Evolutionary conservation across 257 asterid species (phyloP).

Genomic region (Echites panduratus): DNA sequence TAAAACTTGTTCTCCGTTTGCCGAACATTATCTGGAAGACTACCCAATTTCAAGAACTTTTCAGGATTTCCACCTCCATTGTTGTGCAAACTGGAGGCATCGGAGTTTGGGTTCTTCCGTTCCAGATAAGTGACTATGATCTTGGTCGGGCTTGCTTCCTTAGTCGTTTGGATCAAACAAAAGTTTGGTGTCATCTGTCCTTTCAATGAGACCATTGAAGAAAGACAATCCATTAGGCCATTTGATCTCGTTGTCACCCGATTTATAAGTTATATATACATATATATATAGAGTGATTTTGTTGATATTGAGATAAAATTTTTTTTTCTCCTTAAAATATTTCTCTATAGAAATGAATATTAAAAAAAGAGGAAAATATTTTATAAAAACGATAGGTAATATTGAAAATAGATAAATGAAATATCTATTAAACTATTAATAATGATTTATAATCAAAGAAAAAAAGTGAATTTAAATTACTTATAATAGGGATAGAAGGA

Average conservation of each 20-base stretch:
- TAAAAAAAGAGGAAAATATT: too few species aligned
- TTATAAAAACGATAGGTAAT: too few species aligned
- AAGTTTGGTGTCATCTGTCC: constrained; percentile 64
- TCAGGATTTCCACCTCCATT: constrained; percentile 29
- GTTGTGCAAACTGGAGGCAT: constrained; percentile 31
- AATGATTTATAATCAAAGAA: too few species aligned
- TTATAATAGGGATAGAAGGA: too few species aligned
- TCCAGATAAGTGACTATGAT: constrained; percentile 19
- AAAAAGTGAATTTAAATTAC: too few species aligned
- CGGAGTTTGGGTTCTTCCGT: constrained; percentile 24
- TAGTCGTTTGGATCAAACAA: constrained; percentile 53
- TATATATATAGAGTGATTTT: too few species aligned
- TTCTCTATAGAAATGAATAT: too few species aligned
- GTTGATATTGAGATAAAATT: too few species aligned
- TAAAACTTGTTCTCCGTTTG: constrained; percentile 72
- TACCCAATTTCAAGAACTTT: constrained; percentile 76
- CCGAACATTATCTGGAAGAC: constrained; percentile 33
- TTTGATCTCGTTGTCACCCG: constrained; percentile 72
- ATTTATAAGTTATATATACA: too few species aligned
- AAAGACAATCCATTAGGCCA: constrained; percentile 90
- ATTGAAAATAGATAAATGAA: too few species aligned
- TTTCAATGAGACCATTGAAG: constrained; percentile 72
- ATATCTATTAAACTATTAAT: too few species aligned
- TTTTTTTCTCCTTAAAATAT: too few species aligned
- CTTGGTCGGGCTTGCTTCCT: constrained; percentile 36